Percentiles rank a stretch among this genome's conserved stretches.
phyloP scores from a whole-genome alignment of 2,329 filamentous ascomycete species.

The Pseudopithomyces chartarum region DNA sequence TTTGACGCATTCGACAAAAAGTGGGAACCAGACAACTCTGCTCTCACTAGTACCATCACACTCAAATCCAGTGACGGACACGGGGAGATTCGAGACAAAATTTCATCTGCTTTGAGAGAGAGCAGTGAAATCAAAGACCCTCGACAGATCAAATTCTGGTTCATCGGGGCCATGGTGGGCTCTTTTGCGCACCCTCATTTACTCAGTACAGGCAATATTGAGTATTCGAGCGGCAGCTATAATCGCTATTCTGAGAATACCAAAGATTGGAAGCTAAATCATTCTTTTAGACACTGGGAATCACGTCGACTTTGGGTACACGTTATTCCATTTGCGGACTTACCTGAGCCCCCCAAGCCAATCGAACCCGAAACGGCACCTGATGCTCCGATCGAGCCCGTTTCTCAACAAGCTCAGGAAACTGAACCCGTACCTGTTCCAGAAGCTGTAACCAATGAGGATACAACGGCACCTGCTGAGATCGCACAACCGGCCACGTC shows the following conservation, averaged over 20 bases:
- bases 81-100: constrained; percentile 36
- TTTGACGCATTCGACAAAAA: constrained; percentile 40
- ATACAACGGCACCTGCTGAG: not conserved
- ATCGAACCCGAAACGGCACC: constrained; percentile 12
- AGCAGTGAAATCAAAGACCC: constrained; percentile 39
- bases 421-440: not conserved
- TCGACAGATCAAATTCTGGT: constrained; percentile 49
- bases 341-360: constrained; percentile 35
- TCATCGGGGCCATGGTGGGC: constrained; percentile 39
- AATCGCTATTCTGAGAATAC: constrained; percentile 28
- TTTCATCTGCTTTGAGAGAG: constrained; percentile 20
- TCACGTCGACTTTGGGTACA: constrained; percentile 41
- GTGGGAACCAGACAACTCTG: constrained; percentile 19
- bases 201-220: constrained; percentile 36
- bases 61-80: constrained; percentile 31
- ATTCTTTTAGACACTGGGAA: constrained; percentile 23
- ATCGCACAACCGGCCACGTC: constrained; percentile 12
- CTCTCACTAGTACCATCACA: constrained; percentile 24
- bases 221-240: constrained; percentile 37
- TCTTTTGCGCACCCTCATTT: constrained; percentile 35
- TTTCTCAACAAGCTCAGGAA: not conserved
- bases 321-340: constrained; percentile 32
- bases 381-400: not conserved
- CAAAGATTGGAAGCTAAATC: constrained; percentile 33
- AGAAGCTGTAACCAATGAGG: constrained; percentile 5